Percentiles rank a stretch among this genome's conserved stretches.
Conservation (phyloP, 1,284 basidiomycete species). For the Takashimella tepidaria region DNA sequence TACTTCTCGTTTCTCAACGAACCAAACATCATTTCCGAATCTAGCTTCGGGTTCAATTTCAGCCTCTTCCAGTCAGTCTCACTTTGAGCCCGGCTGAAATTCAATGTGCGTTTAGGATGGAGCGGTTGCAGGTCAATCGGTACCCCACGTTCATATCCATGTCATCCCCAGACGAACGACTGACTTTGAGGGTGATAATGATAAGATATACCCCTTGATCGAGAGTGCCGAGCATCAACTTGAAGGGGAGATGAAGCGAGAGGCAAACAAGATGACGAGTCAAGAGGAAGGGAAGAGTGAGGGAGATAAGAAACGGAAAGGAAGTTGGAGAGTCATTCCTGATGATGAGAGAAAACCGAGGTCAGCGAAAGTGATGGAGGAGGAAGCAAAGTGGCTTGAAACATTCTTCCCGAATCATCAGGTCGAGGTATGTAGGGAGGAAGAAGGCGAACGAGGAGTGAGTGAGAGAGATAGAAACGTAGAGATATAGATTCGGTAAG, state of each 20-base stretch:
- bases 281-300: conserved; percentile 7
- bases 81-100: too few species aligned
- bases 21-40: too few species aligned
- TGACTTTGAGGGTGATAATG: conserved; percentile 59
- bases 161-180: conserved; percentile 66
- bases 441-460: too few species aligned
- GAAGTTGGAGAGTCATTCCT: conserved; percentile 53
- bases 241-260: conserved; percentile 1
- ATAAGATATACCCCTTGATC: conserved; percentile 71
- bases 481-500: too few species aligned
- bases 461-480: too few species aligned
- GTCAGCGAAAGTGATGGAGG: conserved; percentile 66
- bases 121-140: conserved; percentile 73
- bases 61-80: too few species aligned
- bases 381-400: conserved; percentile 62
- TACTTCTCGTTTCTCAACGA: too few species aligned
- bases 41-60: too few species aligned
- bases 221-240: conserved; percentile 58
- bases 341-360: conserved; percentile 66
- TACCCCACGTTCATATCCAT: conserved; percentile 88
- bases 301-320: conserved; percentile 43
- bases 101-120: conserved; percentile 85
- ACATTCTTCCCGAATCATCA: neutral
- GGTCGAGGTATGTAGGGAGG: too few species aligned
- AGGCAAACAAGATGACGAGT: conserved; percentile 11